Conservation (phyloP, 441 rosid species). For the Adansonia madagascariensis region DNA sequence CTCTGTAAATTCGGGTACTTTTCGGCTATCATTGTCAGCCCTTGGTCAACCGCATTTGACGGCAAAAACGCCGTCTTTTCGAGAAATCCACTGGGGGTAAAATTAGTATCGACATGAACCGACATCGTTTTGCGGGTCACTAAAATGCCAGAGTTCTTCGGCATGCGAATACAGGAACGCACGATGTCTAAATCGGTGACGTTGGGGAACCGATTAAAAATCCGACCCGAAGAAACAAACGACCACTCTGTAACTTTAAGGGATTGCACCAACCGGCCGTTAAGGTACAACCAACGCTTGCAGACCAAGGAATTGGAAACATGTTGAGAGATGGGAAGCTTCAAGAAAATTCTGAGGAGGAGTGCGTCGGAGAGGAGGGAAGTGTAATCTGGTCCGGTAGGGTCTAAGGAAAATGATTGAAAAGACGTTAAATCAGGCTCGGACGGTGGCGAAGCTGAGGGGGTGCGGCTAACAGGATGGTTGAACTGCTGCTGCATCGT, state of each 20-base stretch:
- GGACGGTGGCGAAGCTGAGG: conserved; percentile 33
- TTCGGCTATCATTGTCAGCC: conserved; percentile 48
- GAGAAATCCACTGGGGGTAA: conserved; percentile 36
- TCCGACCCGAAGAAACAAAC: conserved; percentile 63
- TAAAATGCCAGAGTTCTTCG: conserved; percentile 48
- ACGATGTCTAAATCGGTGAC: conserved; percentile 53
- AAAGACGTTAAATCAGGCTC: conserved; percentile 24
- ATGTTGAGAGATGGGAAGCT: conserved; percentile 53
- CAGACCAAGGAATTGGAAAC: conserved; percentile 57
- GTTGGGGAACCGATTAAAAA: conserved; percentile 61
- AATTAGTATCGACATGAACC: conserved; percentile 37
- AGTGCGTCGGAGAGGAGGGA: conserved; percentile 61
- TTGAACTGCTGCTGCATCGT: conserved; percentile 48
- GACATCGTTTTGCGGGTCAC: conserved; percentile 44
- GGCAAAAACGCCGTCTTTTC: conserved; percentile 36
- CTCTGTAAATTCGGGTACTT: conserved; percentile 64
- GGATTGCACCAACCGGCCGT: conserved; percentile 65
- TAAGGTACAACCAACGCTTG: conserved; percentile 74
- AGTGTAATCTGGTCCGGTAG: conserved; percentile 38
- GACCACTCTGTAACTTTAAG: conserved; percentile 60
- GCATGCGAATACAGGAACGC: conserved; percentile 45
- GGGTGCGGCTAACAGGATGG: conserved; percentile 23
- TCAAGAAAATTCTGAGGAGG: conserved; percentile 55
- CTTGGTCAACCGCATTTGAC: conserved; percentile 41
- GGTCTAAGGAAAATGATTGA: conserved; percentile 25